Evolutionary conservation across 2,329 filamentous ascomycete genomes (phyloP).

Genomic region (Fusarium tanahbumbuense): DNA sequence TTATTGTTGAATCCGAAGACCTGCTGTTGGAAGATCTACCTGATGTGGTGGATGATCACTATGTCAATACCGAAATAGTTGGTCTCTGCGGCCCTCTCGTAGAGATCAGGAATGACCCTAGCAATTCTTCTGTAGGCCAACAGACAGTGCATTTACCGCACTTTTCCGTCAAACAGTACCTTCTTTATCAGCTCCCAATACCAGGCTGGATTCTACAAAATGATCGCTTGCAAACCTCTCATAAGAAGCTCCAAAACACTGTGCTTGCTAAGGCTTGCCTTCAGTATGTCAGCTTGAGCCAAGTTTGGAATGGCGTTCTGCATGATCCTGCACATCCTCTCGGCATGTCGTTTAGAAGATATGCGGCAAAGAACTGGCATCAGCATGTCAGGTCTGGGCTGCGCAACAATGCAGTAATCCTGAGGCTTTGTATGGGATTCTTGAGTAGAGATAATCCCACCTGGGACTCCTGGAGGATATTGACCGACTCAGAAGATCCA

Average conservation of each 20-base stretch:
- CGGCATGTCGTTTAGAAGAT: not conserved
- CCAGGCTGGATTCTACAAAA: not conserved
- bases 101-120: slow-evolving; percentile 35
- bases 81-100: slow-evolving; percentile 48
- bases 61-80: slow-evolving; percentile 47
- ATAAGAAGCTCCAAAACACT: not conserved
- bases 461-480: slow-evolving; percentile 1
- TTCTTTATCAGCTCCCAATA: slow-evolving; percentile 1
- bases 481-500: not conserved
- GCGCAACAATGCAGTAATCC: not conserved
- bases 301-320: not conserved
- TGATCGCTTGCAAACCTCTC: not conserved
- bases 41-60: slow-evolving; percentile 47
- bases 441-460: not conserved
- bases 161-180: slow-evolving; percentile 39
- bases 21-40: slow-evolving; percentile 44
- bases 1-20: slow-evolving; percentile 34
- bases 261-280: not conserved
- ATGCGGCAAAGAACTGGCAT: not conserved
- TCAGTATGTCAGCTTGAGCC: not conserved
- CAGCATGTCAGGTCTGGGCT: not conserved
- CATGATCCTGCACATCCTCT: not conserved
- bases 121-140: not conserved
- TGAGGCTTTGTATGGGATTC: not conserved
- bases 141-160: slow-evolving; percentile 36